Percentiles rank a stretch among this genome's conserved stretches.
Conservation (phyloP, 164 flowering plant species). For the Nelumbo lutea region DNA sequence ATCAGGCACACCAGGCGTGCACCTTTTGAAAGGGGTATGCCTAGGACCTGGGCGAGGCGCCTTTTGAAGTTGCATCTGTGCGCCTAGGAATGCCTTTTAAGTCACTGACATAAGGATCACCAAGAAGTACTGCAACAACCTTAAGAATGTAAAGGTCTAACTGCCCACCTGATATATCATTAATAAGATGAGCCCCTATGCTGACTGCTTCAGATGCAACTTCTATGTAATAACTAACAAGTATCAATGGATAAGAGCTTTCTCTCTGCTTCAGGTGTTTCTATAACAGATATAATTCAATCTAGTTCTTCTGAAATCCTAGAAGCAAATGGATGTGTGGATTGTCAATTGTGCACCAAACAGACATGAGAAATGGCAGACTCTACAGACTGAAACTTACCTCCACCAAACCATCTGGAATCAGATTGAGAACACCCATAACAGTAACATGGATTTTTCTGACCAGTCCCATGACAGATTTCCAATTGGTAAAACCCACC, state of each 20-base stretch:
- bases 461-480: conserved; percentile 79
- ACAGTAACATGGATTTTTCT: conserved; percentile 43
- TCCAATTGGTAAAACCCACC: conserved; percentile 70
- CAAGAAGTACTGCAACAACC: conserved; percentile 43
- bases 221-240: conserved; percentile 44
- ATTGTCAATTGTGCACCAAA: conserved; percentile 80
- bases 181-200: conserved; percentile 76
- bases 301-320: conserved; percentile 68
- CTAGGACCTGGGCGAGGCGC: no score
- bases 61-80: no score
- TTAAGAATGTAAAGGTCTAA: conserved; percentile 61
- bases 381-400: conserved; percentile 59
- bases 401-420: conserved; percentile 98
- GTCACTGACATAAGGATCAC: no score
- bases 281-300: conserved; percentile 58
- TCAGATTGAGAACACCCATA: conserved; percentile 87
- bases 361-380: conserved; percentile 69
- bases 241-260: conserved; percentile 85
- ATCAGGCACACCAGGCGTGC: no score
- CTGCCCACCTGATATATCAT: conserved; percentile 86
- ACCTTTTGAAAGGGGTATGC: no score
- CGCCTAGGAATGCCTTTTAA: no score
- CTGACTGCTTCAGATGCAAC: conserved; percentile 76
- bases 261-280: conserved; percentile 65
- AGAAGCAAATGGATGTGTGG: conserved; percentile 79